A percentile compares a stretch with the other conserved stretches of the same genome.
These are phyloP conservation scores for Xylaria palmicola DNA, from an alignment of 495 filamentous ascomycete species.

Conservation along the genomic window DNA sequence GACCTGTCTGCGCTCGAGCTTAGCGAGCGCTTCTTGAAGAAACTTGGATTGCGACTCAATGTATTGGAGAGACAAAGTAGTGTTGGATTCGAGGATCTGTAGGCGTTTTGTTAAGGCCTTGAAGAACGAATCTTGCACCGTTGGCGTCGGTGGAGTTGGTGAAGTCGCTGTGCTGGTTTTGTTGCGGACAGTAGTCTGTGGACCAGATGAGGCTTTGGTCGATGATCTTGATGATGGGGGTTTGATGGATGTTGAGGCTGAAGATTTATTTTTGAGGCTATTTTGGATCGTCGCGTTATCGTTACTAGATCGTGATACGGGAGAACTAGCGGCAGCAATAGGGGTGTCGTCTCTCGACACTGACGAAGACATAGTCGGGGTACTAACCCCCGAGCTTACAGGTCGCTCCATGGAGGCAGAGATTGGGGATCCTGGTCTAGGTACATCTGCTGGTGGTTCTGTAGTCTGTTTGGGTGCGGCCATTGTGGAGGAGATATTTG, in stretches of 20 bases:
- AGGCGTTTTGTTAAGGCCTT: conserved; percentile 93
- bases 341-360: conserved; percentile 18
- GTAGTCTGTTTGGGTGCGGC: conserved; percentile 17
- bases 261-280: conserved; percentile 16
- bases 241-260: conserved; percentile 26
- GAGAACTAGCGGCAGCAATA: conserved; percentile 17
- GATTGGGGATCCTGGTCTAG: conserved; percentile 14
- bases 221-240: conserved; percentile 23
- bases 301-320: conserved; percentile 16
- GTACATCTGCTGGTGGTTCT: conserved; percentile 21
- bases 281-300: conserved; percentile 26
- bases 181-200: conserved; percentile 34
- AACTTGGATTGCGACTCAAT: conserved; percentile 95
- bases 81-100: conserved; percentile 86
- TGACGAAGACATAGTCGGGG: conserved; percentile 17
- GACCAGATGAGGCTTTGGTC: conserved; percentile 14
- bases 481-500: conserved; percentile 17
- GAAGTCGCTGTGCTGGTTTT: conserved; percentile 48
- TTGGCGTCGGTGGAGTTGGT: conserved; percentile 65
- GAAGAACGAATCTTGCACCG: conserved; percentile 95
- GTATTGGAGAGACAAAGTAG: conserved; percentile 88
- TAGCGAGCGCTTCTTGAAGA: conserved; percentile 84
- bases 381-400: conserved; percentile 5
- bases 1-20: conserved; percentile 86
- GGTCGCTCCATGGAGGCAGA: conserved; percentile 15